A percentile compares a stretch with the other conserved stretches of the same genome.
Conservation (phyloP, 106 monocot genomes). For the Cymbidium sinense region DNA sequence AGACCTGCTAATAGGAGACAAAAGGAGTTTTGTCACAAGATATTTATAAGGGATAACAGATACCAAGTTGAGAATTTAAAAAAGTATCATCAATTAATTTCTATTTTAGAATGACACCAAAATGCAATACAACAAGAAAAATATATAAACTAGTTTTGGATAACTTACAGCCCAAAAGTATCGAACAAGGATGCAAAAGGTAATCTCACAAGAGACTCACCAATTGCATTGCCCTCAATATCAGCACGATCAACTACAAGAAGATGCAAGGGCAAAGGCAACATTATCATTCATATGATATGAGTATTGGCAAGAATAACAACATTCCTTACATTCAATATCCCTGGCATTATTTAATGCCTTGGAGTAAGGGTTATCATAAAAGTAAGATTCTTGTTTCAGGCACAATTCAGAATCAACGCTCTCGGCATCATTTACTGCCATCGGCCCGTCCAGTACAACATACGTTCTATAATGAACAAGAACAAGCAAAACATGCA, state of each 20-base stretch:
- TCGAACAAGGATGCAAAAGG: conserved; percentile 96
- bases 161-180: conserved; percentile 76
- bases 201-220: conserved; percentile 72
- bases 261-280: conserved; percentile 3
- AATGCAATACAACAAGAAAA: not conserved
- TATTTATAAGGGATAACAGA: not conserved
- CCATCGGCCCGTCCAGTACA: conserved; percentile 19
- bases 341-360: conserved; percentile 71
- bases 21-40: not conserved
- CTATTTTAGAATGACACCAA: not conserved
- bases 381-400: conserved; percentile 51
- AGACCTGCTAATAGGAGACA: not conserved
- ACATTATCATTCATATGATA: not conserved
- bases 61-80: not conserved
- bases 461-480: conserved; percentile 74
- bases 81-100: not conserved
- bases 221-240: conserved; percentile 73
- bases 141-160: not conserved
- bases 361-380: conserved; percentile 79
- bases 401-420: conserved; percentile 22
- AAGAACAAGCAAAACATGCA: conserved; percentile 78
- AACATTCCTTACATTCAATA: conserved; percentile 56
- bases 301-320: not conserved
- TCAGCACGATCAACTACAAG: conserved; percentile 89
- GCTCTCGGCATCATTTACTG: conserved; percentile 17